Percentiles rank a stretch among this genome's conserved stretches.
phyloP scores from a whole-genome alignment of 495 filamentous ascomycete species.

The Lichenothelia convexa region DNA sequence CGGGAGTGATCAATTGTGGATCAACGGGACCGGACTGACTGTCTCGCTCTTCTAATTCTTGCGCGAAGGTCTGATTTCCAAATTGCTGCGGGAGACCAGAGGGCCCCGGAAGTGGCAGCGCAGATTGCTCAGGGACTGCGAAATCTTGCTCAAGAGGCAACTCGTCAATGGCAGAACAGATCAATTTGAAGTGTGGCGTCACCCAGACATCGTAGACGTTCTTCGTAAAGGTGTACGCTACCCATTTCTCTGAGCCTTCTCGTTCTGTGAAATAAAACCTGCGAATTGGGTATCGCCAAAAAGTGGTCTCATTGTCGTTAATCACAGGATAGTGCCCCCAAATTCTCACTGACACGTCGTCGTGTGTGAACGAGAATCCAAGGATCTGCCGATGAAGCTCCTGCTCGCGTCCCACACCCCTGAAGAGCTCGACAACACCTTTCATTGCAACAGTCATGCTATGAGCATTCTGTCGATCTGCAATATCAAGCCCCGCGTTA shows the following conservation, averaged over 20 bases:
- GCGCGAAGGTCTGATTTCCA: slow-evolving; percentile 3
- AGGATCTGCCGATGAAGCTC: slow-evolving; percentile 26
- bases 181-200: slow-evolving; percentile 22
- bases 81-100: slow-evolving; percentile 8
- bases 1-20: slow-evolving; percentile 3
- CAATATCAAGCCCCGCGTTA: slow-evolving; percentile 18
- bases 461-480: slow-evolving; percentile 23
- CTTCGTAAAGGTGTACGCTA: slow-evolving; percentile 21
- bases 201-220: slow-evolving; percentile 26
- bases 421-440: slow-evolving; percentile 20
- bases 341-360: slow-evolving; percentile 22
- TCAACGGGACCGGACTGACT: not conserved
- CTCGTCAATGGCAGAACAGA: slow-evolving; percentile 26
- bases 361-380: slow-evolving; percentile 31
- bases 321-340: slow-evolving; percentile 14
- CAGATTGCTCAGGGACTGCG: slow-evolving; percentile 6
- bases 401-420: slow-evolving; percentile 17
- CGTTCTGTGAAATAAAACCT: slow-evolving; percentile 16
- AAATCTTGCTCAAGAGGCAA: slow-evolving; percentile 14
- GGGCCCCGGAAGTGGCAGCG: slow-evolving; percentile 2
- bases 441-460: slow-evolving; percentile 25
- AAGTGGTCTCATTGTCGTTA: slow-evolving; percentile 8
- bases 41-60: slow-evolving; percentile 1
- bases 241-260: slow-evolving; percentile 22
- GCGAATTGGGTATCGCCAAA: slow-evolving; percentile 17